Evolutionary conservation across 176 grass and related monocot genomes (phyloP).

Genomic region (Poa annua): DNA sequence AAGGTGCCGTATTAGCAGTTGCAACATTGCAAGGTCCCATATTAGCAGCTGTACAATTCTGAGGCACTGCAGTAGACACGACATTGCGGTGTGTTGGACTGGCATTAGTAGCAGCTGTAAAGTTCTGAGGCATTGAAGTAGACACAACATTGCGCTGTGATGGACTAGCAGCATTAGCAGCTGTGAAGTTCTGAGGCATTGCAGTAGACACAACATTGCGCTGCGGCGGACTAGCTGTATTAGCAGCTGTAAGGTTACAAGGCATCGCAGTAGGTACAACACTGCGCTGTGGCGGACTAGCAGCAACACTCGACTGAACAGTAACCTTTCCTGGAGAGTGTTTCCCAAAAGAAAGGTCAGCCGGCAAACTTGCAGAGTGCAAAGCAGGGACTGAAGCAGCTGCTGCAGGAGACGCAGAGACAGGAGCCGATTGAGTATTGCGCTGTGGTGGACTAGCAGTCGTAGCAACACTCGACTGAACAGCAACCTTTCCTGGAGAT

Average conservation of each 20-base stretch:
- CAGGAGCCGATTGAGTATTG: conserved; percentile 21
- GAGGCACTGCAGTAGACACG: conserved; percentile 24
- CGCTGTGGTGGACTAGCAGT: conserved; percentile 11
- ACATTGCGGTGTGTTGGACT: conserved; percentile 1
- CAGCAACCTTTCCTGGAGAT: conserved; percentile 38
- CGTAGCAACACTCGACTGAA: conserved; percentile 35
- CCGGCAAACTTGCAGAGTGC: conserved; percentile 10
- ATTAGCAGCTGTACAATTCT: conserved; percentile 36
- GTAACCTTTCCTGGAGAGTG: conserved; percentile 42
- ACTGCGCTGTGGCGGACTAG: conserved; percentile 20
- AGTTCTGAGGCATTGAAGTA: conserved; percentile 26
- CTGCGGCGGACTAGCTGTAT: conserved; percentile 26
- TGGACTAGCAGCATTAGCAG: neutral
- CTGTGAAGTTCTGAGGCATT: neutral
- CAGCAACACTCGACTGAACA: conserved; percentile 32
- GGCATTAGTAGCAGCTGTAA: conserved; percentile 32
- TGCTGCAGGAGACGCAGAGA: conserved; percentile 27
- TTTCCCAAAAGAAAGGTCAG: conserved; percentile 26
- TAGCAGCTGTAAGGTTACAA: neutral
- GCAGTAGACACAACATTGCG: conserved; percentile 28
- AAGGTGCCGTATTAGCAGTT: conserved; percentile 30
- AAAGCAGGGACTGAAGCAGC: conserved; percentile 29
- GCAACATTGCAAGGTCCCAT: conserved; percentile 20
- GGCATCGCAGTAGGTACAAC: conserved; percentile 6
- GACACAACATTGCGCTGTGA: neutral